Evolutionary conservation across 2,329 filamentous ascomycete genomes (phyloP).

Genomic region (Acrodontium crateriforme): DNA sequence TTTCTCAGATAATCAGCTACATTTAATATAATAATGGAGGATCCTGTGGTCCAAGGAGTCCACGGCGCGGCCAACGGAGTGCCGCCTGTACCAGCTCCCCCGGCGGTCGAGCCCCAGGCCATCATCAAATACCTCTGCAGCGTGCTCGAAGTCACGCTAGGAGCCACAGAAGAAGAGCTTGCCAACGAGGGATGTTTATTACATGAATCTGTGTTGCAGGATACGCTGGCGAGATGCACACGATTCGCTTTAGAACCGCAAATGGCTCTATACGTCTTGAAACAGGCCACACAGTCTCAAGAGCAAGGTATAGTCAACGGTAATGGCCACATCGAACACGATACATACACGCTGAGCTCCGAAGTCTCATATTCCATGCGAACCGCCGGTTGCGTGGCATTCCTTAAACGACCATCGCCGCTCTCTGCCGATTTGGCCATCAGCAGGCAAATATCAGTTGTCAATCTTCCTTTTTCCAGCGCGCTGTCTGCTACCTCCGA

Average conservation of each 20-base stretch:
- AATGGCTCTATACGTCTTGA: conserved; percentile 80
- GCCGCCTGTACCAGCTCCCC: conserved; percentile 12
- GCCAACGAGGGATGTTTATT: conserved; percentile 71
- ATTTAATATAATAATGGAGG: too few species aligned
- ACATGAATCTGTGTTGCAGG: conserved; percentile 53
- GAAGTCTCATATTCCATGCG: conserved; percentile 68
- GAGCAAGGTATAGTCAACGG: conserved; percentile 33
- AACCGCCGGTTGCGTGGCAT: conserved; percentile 74
- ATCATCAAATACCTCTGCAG: conserved; percentile 36
- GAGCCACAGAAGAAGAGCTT: conserved; percentile 56
- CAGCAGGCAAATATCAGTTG: conserved; percentile 78
- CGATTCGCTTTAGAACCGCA: conserved; percentile 84
- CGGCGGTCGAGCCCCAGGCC: conserved; percentile 31
- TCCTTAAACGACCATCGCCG: conserved; percentile 78
- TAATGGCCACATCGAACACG: conserved; percentile 25
- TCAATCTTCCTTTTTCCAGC: conserved; percentile 75
- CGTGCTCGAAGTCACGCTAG: conserved; percentile 35
- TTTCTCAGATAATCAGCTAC: too few species aligned
- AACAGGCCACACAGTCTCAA: conserved; percentile 49
- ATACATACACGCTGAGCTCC: conserved; percentile 65
- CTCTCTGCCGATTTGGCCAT: conserved; percentile 75
- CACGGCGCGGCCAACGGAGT: conserved; percentile 20
- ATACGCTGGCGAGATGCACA: conserved; percentile 75
- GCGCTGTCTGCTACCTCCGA: conserved; percentile 39
- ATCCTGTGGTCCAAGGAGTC: conserved; percentile 22